Evolutionary conservation across 2,329 filamentous ascomycete species (phyloP), one percentile per base, ranked within the genome.

Genomic region (Cordyceps militaris): DNA sequence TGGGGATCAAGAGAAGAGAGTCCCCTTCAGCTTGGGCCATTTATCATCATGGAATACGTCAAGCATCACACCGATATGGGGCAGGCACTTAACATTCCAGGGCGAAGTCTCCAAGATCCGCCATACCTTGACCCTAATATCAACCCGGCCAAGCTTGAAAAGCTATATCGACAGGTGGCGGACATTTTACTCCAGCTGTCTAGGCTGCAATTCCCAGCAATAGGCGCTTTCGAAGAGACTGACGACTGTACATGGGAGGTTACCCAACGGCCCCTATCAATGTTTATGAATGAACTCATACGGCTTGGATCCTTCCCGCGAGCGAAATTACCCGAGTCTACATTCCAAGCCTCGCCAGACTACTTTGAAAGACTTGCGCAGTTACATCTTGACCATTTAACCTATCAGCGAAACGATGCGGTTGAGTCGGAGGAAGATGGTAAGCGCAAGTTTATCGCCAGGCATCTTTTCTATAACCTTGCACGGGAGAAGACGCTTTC

Each of bases 31-130:
- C 23, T 62, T 2, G 61, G 61, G 14, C 58, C 57, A 1, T 62
- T 62, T 4, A 59, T 61, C 13, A 52, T 61, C 36, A 62, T 61
- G 56, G 59, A 60, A 54, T 61, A 56, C 8, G 58, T 62, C 1
- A 53, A 60, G 8, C 50, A 47, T 30, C 16, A 30, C 23, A 54
- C 13, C 10, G 10, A 14, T 32, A 43, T 51, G 24, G 40, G 38
- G 26, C 10, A 19, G 34, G 43, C 42, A 44, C 48, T 64, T 4
- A 64, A 64, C 2, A 10, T 10, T 14, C 16, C 51, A 7, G 19
- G 26, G 6, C 40, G 16, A 2, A 32, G 13, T 9, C 5, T 3
- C 8, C 21, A 44, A 10, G 11, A 44, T 16, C 16, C 13, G 19
- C 51, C 40, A 16, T 16, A 53, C 1, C 42, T 61, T 16, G 51